These are phyloP conservation scores for Coemansia sp. DNA, from an alignment of 192 early-diverging fungal genomes.

Conservation along the genomic window DNA sequence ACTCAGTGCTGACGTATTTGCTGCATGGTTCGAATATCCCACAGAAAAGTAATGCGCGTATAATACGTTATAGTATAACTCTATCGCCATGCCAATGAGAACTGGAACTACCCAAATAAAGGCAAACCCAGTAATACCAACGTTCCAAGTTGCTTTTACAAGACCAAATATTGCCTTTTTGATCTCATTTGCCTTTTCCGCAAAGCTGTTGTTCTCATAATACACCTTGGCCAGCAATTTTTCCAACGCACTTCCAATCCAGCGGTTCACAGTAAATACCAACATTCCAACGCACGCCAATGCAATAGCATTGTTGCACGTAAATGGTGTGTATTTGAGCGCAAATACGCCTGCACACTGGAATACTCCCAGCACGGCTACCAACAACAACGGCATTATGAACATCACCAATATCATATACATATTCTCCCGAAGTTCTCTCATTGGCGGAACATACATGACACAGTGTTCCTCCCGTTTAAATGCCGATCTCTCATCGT, in stretches of 20 bases:
- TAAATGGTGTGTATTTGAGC: not conserved
- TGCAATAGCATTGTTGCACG: not conserved
- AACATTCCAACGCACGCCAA: not conserved
- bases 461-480: conserved; percentile 9
- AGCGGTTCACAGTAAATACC: not conserved
- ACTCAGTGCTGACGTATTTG: not conserved
- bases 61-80: conserved; percentile 1
- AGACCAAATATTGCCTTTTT: not conserved
- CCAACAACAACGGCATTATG: not conserved
- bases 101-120: not conserved
- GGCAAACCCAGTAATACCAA: not conserved
- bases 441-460: conserved; percentile 6
- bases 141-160: not conserved
- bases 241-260: not conserved
- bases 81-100: not conserved
- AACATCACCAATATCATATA: not conserved
- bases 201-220: not conserved
- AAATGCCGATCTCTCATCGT: not conserved
- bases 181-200: not conserved
- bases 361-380: not conserved
- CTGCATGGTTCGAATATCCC: not conserved
- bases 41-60: not conserved
- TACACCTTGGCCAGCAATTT: not conserved
- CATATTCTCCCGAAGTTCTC: not conserved
- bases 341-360: not conserved